These are phyloP conservation scores for Sanghuangporus sanghuang DNA, from an alignment of 1,284 basidiomycete species.

Conservation along the genomic window DNA sequence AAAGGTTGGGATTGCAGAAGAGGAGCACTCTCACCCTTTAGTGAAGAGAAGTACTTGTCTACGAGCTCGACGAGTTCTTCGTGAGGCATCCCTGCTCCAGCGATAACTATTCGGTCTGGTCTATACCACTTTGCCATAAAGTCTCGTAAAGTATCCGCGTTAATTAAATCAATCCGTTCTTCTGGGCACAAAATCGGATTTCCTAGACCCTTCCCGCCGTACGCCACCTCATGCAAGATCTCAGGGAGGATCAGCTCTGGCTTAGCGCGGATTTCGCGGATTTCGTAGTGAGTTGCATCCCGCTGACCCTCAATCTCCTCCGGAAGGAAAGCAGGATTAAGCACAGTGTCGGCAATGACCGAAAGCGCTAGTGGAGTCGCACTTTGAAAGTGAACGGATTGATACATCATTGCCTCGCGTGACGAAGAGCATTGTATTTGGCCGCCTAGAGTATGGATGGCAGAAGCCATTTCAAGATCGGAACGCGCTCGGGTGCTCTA, in stretches of 20 bases:
- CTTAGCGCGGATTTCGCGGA: conserved; percentile 83
- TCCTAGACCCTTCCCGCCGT: conserved; percentile 74
- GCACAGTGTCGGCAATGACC: conserved; percentile 88
- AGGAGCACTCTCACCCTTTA: conserved; percentile 39
- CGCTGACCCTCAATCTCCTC: conserved; percentile 84
- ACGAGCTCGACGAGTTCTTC: conserved; percentile 82
- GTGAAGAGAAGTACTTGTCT: conserved; percentile 78
- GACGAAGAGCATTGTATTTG: conserved; percentile 92
- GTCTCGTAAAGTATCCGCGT: conserved; percentile 56
- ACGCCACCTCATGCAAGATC: conserved; percentile 84
- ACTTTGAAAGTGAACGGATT: conserved; percentile 90
- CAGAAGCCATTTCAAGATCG: conserved; percentile 73
- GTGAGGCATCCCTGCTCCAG: conserved; percentile 90
- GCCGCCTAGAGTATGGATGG: conserved; percentile 85
- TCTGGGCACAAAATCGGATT: conserved; percentile 89
- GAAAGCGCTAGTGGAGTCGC: conserved; percentile 80
- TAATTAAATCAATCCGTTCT: conserved; percentile 72
- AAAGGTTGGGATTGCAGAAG: conserved; percentile 26
- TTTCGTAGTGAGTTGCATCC: conserved; percentile 90
- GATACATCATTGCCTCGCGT: conserved; percentile 96
- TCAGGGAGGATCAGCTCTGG: conserved; percentile 97
- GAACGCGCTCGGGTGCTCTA: conserved; percentile 58
- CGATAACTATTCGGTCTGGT: conserved; percentile 92
- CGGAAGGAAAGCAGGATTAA: conserved; percentile 70
- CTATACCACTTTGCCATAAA: conserved; percentile 84